A percentile compares a stretch with the other conserved stretches of the same genome.
These are phyloP conservation scores for Colletotrichum orbiculare DNA, from an alignment of 2,329 filamentous ascomycete species.

Conservation along the genomic window DNA sequence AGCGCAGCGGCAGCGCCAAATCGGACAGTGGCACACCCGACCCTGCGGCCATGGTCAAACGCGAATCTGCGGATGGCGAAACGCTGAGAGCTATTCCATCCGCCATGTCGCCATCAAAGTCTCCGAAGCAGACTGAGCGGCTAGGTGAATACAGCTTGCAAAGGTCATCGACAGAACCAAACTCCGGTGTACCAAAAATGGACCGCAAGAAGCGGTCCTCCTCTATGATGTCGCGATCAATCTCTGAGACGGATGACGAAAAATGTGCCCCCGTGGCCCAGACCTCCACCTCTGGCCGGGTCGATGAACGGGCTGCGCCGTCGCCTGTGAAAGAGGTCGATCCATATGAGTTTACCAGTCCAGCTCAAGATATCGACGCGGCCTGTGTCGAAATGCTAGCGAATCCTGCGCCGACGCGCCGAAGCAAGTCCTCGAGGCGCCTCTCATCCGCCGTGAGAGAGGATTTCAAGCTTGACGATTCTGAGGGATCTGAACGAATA, in stretches of 20 bases:
- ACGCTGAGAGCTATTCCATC: conserved; percentile 46
- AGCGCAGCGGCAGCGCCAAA: conserved; percentile 44
- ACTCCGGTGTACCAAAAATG: conserved; percentile 49
- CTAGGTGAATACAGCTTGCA: conserved; percentile 56
- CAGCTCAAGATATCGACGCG: conserved; percentile 51
- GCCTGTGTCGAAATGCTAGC: conserved; percentile 41
- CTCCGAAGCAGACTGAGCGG: conserved; percentile 32
- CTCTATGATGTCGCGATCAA: conserved; percentile 38
- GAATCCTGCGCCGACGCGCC: conserved; percentile 43
- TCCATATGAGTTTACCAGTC: conserved; percentile 66
- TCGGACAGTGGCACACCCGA: conserved; percentile 51
- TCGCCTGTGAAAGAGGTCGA: conserved; percentile 46
- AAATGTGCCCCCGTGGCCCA: conserved; percentile 5
- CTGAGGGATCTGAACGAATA: conserved; percentile 42
- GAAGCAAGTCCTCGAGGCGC: conserved; percentile 49
- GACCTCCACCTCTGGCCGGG: neutral
- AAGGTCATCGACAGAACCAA: conserved; percentile 44
- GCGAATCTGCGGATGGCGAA: conserved; percentile 45
- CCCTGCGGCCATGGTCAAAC: conserved; percentile 45
- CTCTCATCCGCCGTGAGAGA: conserved; percentile 52
- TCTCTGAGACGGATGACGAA: conserved; percentile 28
- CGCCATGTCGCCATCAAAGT: conserved; percentile 7
- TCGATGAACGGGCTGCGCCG: neutral
- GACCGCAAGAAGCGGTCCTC: conserved; percentile 56
- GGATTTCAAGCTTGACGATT: conserved; percentile 45